phyloP scores from a whole-genome alignment of 768 basidiomycete genomes.

The Serendipita sp. region DNA sequence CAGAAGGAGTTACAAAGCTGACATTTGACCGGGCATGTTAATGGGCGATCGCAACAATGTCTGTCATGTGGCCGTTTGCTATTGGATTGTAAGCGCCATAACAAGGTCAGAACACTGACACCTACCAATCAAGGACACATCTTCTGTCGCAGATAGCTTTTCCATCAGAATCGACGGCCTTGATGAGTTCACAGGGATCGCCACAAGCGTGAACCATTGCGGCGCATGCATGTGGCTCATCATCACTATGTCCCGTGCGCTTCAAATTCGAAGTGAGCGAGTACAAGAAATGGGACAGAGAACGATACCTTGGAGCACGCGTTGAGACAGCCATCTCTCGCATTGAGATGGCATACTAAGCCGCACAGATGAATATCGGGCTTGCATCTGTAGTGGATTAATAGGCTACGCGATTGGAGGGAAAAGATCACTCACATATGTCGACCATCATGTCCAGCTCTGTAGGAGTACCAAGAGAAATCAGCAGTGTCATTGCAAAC shows the following conservation, averaged over 20 bases:
- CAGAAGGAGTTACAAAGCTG: slow-evolving; percentile 43
- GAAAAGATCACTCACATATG: slow-evolving; percentile 32
- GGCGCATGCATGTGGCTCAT: slow-evolving; percentile 25
- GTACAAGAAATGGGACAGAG: neutral
- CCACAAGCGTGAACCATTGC: slow-evolving; percentile 41
- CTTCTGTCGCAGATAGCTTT: slow-evolving; percentile 27
- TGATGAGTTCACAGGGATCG: slow-evolving; percentile 20
- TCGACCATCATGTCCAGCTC: slow-evolving; percentile 42
- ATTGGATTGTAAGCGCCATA: neutral
- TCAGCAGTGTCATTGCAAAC: neutral
- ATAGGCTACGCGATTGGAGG: neutral
- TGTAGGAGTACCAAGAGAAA: slow-evolving; percentile 14
- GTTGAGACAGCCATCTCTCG: slow-evolving; percentile 35
- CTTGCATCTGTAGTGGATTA: slow-evolving; percentile 29
- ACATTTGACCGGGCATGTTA: slow-evolving; percentile 39
- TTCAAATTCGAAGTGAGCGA: slow-evolving; percentile 29
- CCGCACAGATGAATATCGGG: slow-evolving; percentile 40
- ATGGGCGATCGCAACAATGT: slow-evolving; percentile 33
- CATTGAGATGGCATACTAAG: slow-evolving; percentile 29
- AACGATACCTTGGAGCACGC: slow-evolving; percentile 41
- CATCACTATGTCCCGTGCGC: slow-evolving; percentile 30
- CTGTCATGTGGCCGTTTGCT: slow-evolving; percentile 32
- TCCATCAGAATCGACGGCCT: slow-evolving; percentile 19
- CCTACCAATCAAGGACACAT: slow-evolving; percentile 20
- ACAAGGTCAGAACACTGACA: neutral